Evolutionary conservation across 2,329 filamentous ascomycete genomes (phyloP).

Genomic region (Aspergillus fructus): DNA sequence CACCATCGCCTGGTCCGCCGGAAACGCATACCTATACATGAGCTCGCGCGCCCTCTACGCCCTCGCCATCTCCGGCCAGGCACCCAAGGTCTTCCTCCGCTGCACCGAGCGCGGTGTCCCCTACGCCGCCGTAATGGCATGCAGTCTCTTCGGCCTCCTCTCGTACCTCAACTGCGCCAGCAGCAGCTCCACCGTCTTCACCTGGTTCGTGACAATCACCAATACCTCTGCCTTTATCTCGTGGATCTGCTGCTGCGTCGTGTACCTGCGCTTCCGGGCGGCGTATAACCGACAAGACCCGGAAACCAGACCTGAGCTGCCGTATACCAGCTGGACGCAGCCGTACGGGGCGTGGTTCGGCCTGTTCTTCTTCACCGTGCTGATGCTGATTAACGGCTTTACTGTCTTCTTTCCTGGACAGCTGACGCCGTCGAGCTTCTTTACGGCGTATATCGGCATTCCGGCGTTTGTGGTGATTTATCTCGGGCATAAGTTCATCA

Average conservation of each 20-base stretch:
- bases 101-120: constrained; percentile 54
- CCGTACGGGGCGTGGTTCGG: not conserved
- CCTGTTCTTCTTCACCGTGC: not conserved
- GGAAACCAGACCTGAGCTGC: not conserved
- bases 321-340: not conserved
- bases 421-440: not conserved
- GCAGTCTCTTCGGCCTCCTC: constrained; percentile 57
- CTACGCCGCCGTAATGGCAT: constrained; percentile 52
- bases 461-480: not conserved
- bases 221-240: not conserved
- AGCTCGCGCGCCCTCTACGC: constrained; percentile 40
- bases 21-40: constrained; percentile 41
- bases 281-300: not conserved
- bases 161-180: constrained; percentile 62
- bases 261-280: not conserved
- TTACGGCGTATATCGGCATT: not conserved
- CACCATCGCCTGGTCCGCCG: constrained; percentile 42
- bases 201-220: constrained; percentile 51
- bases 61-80: constrained; percentile 39
- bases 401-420: not conserved
- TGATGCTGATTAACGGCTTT: not conserved
- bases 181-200: constrained; percentile 57
- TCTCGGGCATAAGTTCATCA: not conserved
- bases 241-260: not conserved
- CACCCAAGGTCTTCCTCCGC: constrained; percentile 32